Evolutionary conservation across 73 alveolate genomes (phyloP).

Genomic region (Blepharisma stoltei): DNA sequence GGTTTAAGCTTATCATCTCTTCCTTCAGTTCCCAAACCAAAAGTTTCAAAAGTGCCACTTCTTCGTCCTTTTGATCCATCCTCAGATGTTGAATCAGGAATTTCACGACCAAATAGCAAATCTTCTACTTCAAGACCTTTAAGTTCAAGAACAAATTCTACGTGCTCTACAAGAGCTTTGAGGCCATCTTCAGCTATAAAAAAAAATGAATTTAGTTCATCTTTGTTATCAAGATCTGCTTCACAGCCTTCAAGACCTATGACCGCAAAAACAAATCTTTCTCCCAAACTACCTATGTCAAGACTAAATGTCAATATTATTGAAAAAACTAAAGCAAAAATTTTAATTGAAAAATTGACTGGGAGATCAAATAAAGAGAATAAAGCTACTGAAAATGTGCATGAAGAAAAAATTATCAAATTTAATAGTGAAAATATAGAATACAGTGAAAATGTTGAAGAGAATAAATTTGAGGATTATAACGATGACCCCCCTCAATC

Average conservation of each 20-base stretch:
- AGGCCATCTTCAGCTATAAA: slow-evolving; percentile 24
- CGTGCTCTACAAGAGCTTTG: not conserved
- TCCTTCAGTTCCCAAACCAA: slow-evolving; percentile 20
- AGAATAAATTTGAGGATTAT: slow-evolving; percentile 47
- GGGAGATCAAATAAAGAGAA: slow-evolving; percentile 26
- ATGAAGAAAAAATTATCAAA: not conserved
- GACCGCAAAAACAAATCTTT: slow-evolving; percentile 16
- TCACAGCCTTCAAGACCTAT: not conserved
- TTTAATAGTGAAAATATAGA: slow-evolving; percentile 29
- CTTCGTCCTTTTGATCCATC: not conserved
- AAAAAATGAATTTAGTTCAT: not conserved
- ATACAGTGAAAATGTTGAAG: slow-evolving; percentile 36
- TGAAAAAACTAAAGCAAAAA: not conserved
- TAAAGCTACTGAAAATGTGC: not conserved
- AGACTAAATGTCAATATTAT: not conserved
- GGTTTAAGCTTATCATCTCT: not conserved
- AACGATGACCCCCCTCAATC: too few species aligned
- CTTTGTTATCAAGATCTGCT: not conserved
- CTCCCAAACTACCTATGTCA: not conserved
- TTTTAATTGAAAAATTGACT: slow-evolving; percentile 10
- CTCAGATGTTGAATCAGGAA: too few species aligned
- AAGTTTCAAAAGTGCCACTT: not conserved
- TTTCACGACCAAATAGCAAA: too few species aligned
- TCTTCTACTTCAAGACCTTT: too few species aligned
- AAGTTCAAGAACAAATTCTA: too few species aligned